Percentiles rank a stretch among this genome's conserved stretches.
Evolutionary conservation across 163 green algal genomes (phyloP).

Genomic region (Chlorella variabilis): DNA sequence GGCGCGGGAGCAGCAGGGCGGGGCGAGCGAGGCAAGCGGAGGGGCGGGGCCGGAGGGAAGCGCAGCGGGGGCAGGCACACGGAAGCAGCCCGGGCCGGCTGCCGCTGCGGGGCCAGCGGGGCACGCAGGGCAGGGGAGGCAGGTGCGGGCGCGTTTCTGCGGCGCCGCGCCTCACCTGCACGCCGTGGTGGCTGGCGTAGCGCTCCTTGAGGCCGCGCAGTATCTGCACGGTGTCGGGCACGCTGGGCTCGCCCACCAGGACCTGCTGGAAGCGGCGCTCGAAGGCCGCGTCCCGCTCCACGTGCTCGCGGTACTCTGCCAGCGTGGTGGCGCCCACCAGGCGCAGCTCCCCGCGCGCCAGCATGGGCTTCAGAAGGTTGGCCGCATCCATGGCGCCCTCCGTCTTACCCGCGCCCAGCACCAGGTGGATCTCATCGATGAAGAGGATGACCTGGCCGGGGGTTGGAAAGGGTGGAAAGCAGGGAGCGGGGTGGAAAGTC

Average conservation of each 20-base stretch:
- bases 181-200: conserved; percentile 83
- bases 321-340: conserved; percentile 97
- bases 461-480: no score
- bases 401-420: conserved; percentile 77
- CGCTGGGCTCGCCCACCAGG: conserved; percentile 80
- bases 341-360: conserved; percentile 92
- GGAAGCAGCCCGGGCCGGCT: no score
- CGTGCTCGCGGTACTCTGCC: conserved; percentile 96
- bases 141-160: no score
- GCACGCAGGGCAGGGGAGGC: no score
- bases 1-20: no score
- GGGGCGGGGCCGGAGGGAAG: no score
- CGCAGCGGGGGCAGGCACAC: no score
- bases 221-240: conserved; percentile 92
- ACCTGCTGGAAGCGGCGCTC: conserved; percentile 97
- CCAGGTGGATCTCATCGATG: conserved; percentile 91
- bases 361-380: conserved; percentile 98
- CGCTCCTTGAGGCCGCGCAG: conserved; percentile 91
- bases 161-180: conserved; percentile 54
- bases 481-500: no score
- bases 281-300: conserved; percentile 98
- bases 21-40: no score
- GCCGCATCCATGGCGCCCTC: conserved; percentile 78
- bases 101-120: no score
- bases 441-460: conserved; percentile 94